These are phyloP conservation scores for Zygosaccharomyces sapae DNA, from an alignment of 1,139 yeast genomes.

Conservation along the genomic window DNA sequence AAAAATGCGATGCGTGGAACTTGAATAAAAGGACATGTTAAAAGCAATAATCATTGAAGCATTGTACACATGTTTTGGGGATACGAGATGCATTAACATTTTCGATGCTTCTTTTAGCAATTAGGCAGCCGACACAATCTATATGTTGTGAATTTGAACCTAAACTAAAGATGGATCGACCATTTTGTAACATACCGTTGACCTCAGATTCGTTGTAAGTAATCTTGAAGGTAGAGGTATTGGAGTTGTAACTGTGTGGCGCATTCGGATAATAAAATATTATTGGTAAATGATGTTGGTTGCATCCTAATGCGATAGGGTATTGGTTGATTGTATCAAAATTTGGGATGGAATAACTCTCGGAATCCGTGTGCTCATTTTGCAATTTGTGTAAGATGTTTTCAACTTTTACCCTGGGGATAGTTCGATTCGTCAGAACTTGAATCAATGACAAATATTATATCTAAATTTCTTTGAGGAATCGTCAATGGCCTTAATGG, in stretches of 20 bases:
- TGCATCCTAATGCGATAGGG: constrained; percentile 59
- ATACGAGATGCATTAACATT: constrained; percentile 32
- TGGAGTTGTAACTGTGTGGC: constrained; percentile 43
- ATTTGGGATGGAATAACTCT: constrained; percentile 17
- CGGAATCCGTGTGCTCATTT: constrained; percentile 15
- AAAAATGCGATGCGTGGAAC: constrained; percentile 7
- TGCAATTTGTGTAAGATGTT: constrained; percentile 33
- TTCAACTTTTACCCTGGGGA: constrained; percentile 62
- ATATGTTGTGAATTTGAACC: constrained; percentile 42
- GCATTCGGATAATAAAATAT: constrained; percentile 51
- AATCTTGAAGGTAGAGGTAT: constrained; percentile 58
- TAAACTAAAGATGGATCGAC: constrained; percentile 48
- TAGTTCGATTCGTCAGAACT: constrained; percentile 55
- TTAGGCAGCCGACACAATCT: constrained; percentile 56
- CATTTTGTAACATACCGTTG: constrained; percentile 47
- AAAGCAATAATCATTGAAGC: constrained; percentile 42
- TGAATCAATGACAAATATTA: constrained; percentile 60
- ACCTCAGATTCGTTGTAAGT: constrained; percentile 46
- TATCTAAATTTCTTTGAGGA: constrained; percentile 48
- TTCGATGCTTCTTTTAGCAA: constrained; percentile 54
- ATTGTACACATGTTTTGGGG: constrained; percentile 37
- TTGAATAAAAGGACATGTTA: constrained; percentile 2
- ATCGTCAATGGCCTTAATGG: constrained; percentile 61
- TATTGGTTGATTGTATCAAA: constrained; percentile 34
- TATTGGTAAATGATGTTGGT: constrained; percentile 38